Conservation (phyloP, 345 rosid species). For the Physaria fendleri region DNA sequence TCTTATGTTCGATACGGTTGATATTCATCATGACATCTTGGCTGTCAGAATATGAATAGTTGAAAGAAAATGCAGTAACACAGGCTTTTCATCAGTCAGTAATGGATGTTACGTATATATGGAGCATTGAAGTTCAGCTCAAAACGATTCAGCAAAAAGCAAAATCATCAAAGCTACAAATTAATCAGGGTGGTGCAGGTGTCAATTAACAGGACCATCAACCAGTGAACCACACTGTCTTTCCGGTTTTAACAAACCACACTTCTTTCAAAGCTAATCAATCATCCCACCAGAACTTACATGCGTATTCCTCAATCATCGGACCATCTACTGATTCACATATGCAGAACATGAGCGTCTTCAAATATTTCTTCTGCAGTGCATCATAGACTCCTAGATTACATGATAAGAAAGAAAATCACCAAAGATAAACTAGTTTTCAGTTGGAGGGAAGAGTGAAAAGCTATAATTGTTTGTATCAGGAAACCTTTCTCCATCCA, state of each 20-base stretch:
- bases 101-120: not conserved
- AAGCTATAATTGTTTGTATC: not conserved
- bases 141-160: not conserved
- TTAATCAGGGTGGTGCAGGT: not conserved
- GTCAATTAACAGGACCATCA: not conserved
- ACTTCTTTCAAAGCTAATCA: not conserved
- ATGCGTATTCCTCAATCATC: slow-evolving; percentile 84
- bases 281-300: slow-evolving; percentile 33
- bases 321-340: slow-evolving; percentile 74
- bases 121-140: not conserved
- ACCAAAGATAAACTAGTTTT: not conserved
- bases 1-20: slow-evolving; percentile 74
- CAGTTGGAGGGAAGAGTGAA: not conserved
- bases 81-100: slow-evolving; percentile 14
- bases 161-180: not conserved
- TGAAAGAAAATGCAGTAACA: slow-evolving; percentile 74
- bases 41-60: slow-evolving; percentile 66
- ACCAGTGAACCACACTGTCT: not conserved
- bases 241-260: no score
- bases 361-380: slow-evolving; percentile 79
- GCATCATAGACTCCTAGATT: slow-evolving; percentile 85
- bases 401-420: not conserved
- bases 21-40: slow-evolving; percentile 86
- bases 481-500: slow-evolving; percentile 96
- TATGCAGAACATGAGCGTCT: slow-evolving; percentile 79